A percentile compares a stretch with the other conserved stretches of the same genome.
These are phyloP conservation scores for Ceratocystis colombiana DNA, from an alignment of 2,329 filamentous ascomycete species.

Conservation along the genomic window DNA sequence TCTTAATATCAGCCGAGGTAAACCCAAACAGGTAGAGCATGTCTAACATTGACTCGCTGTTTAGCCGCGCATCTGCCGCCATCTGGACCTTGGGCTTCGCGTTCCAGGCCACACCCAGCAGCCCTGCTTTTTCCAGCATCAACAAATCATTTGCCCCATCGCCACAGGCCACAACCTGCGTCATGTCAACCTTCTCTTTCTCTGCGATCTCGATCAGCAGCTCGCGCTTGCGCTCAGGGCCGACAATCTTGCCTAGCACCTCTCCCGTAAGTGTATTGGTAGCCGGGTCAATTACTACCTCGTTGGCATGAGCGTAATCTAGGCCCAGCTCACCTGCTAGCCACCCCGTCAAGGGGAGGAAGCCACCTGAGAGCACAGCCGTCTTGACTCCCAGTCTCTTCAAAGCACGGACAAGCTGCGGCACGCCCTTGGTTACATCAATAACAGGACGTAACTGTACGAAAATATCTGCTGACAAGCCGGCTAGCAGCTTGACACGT, in stretches of 20 bases:
- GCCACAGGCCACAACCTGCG: conserved; percentile 63
- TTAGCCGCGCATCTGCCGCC: conserved; percentile 62
- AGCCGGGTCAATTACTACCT: conserved; percentile 55
- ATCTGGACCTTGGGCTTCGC: conserved; percentile 75
- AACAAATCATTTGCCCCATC: conserved; percentile 75
- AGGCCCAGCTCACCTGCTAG: conserved; percentile 70
- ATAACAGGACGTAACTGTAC: conserved; percentile 64
- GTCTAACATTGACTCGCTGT: conserved; percentile 59
- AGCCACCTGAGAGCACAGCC: conserved; percentile 85
- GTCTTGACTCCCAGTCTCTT: conserved; percentile 74
- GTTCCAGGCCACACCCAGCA: conserved; percentile 68
- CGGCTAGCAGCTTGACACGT: conserved; percentile 69
- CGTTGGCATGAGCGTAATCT: conserved; percentile 82
- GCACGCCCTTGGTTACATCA: conserved; percentile 71
- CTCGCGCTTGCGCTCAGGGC: conserved; percentile 63
- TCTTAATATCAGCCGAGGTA: conserved; percentile 51
- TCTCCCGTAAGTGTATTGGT: conserved; percentile 57
- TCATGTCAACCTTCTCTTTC: conserved; percentile 54
- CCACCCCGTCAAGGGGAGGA: conserved; percentile 81
- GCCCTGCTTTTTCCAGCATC: conserved; percentile 65
- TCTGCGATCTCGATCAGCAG: conserved; percentile 60
- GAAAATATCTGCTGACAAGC: conserved; percentile 69
- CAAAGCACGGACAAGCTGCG: conserved; percentile 61
- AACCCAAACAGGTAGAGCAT: conserved; percentile 66
- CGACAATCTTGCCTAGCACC: conserved; percentile 60